A percentile compares a stretch with the other conserved stretches of the same genome.
Evolutionary conservation across 305 asterid species (phyloP).

Genomic region (Plantago lanceolata): DNA sequence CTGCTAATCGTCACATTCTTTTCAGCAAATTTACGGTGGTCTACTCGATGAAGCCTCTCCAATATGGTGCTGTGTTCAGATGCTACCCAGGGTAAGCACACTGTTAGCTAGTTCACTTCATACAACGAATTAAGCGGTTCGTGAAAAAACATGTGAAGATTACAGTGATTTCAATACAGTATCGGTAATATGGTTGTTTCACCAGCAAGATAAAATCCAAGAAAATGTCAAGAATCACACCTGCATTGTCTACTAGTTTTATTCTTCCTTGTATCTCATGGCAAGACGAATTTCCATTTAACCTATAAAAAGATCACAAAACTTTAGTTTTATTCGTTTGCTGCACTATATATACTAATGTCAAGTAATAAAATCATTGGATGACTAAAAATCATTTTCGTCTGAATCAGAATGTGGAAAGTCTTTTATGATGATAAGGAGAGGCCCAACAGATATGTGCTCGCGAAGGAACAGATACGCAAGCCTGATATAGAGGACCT

Average conservation of each 20-base stretch:
- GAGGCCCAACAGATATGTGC: slow-evolving; percentile 75
- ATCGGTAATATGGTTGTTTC: neutral
- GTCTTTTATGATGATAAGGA: slow-evolving; percentile 86
- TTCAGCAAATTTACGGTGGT: slow-evolving; percentile 70
- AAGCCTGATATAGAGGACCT: slow-evolving; percentile 84
- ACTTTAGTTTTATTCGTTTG: too few species aligned
- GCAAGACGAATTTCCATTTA: neutral
- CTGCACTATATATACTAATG: too few species aligned
- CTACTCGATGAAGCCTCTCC: slow-evolving; percentile 89
- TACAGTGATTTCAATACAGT: neutral
- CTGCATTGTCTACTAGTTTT: neutral
- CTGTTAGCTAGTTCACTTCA: neutral
- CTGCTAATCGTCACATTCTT: slow-evolving; percentile 19
- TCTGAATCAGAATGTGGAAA: slow-evolving; percentile 64
- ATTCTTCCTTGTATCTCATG: neutral
- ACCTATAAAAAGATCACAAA: neutral
- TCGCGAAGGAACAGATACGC: slow-evolving; percentile 70
- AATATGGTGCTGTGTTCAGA: slow-evolving; percentile 82
- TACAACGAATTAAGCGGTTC: too few species aligned
- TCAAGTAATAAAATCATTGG: neutral
- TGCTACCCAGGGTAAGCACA: slow-evolving; percentile 82
- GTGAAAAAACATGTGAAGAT: neutral
- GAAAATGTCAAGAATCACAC: neutral
- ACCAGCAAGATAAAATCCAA: slow-evolving; percentile 1
- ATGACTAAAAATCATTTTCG: neutral